phyloP scores from a whole-genome alignment of 2,329 filamentous ascomycete species.

The Cercospora sesami region DNA sequence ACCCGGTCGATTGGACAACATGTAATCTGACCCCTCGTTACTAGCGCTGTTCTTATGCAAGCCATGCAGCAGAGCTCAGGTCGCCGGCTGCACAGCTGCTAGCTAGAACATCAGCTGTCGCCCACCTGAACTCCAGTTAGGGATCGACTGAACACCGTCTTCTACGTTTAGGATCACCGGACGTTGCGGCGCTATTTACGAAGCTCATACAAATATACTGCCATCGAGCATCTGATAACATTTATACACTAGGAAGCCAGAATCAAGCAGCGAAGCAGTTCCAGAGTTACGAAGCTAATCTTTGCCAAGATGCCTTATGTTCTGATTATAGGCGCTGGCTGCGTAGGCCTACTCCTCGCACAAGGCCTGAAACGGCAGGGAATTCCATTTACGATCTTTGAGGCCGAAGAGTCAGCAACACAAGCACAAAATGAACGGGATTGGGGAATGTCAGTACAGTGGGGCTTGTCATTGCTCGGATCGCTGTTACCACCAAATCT shows the following conservation, averaged over 20 bases:
- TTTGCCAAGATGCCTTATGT: constrained; percentile 9
- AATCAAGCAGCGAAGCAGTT: no score
- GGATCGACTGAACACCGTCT: neutral
- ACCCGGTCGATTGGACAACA: neutral
- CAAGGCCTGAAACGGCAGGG: constrained; percentile 27
- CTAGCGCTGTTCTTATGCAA: neutral
- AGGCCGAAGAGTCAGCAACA: constrained; percentile 23
- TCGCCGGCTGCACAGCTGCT: neutral
- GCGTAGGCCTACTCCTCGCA: constrained; percentile 27
- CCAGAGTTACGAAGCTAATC: no score
- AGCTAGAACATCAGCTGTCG: neutral
- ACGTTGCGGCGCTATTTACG: no score
- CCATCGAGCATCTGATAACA: no score
- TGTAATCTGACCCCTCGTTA: neutral
- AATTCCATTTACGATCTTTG: constrained; percentile 26
- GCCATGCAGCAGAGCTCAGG: neutral
- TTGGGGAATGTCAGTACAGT: constrained; percentile 28
- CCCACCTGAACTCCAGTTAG: neutral
- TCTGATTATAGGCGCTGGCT: constrained; percentile 28
- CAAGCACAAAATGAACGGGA: constrained; percentile 22
- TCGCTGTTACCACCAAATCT: constrained; percentile 24
- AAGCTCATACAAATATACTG: no score
- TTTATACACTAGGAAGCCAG: no score
- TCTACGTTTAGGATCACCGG: neutral
- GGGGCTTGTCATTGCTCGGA: constrained; percentile 21